Evolutionary conservation across 169 alveolate genomes (phyloP), one percentile per base, ranked within the genome.

Genomic region (Cytauxzoon felis): DNA sequence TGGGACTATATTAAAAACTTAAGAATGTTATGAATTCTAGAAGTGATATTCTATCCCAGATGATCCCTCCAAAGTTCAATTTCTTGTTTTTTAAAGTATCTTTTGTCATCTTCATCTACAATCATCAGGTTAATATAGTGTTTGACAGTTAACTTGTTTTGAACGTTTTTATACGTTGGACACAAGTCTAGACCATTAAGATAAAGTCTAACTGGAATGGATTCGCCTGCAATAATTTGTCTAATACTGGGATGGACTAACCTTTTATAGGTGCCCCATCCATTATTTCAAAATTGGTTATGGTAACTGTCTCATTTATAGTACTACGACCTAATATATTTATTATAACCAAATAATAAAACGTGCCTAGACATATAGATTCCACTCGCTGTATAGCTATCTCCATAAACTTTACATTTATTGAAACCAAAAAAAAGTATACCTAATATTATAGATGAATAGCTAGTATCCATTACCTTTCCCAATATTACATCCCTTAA

Each of bases 261-360:
- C 92, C 91, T 52, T 93, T 93, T 13, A 90, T 94, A 7, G 99
- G 99, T 0, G 98, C 94, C 0, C 99, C 99, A 82, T 97, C 99
- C 99, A 98, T 98, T 47, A 98, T 96, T 88, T 98, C 99, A 87
- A 90, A 97, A 65, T 96, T 95, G 23, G 97, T 94, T 49, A 96
- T 84, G 11, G 98, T 96, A 71, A 91, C 97, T 16, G 95, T 91
- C 76, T 97, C 99, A 1, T 96, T 94, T 60, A 87, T 85, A 43
- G 87, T 42, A 52, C 68, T 63, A 9, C 88, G 70, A 0, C 91
- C 90, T 23, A 59, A 33, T 2, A 65, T 60, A 11, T 61, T 49
- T 19, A 67, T 64, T 30, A 49, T 9, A 21, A 1, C 16, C 1
- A 6, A 1, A 26, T 33, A 8, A 5, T 2, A 9, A 3, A 1